Percentiles rank a stretch among this genome's conserved stretches.
Evolutionary conservation across 2,329 filamentous ascomycete species (phyloP).

Genomic region (Fusarium nisikadoi): DNA sequence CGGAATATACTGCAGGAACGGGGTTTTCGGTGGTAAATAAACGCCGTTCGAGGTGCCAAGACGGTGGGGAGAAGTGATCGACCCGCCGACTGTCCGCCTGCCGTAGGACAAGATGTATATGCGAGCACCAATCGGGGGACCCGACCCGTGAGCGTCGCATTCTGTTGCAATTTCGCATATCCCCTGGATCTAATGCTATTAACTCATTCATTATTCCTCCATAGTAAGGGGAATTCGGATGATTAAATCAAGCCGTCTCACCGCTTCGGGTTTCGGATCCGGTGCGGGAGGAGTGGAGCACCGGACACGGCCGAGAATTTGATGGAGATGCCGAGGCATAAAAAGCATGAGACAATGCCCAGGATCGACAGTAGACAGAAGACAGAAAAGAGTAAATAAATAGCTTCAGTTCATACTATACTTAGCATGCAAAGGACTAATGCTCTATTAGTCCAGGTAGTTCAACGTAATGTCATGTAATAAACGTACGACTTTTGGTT

Average conservation of each 20-base stretch:
- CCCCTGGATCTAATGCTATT: neutral
- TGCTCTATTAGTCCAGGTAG: neutral
- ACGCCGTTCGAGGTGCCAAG: slow-evolving; percentile 5
- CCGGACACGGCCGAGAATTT: slow-evolving; percentile 1
- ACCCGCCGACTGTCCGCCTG: neutral
- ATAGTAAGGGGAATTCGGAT: slow-evolving; percentile 1
- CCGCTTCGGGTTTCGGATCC: slow-evolving; percentile 4
- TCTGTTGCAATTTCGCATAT: neutral
- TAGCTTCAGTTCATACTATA: neutral
- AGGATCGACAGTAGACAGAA: neutral
- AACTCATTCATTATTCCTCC: neutral
- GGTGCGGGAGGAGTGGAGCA: neutral
- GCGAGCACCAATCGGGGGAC: neutral
- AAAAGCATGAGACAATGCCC: neutral
- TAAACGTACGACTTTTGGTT: neutral
- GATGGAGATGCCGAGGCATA: neutral
- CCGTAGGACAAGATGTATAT: neutral
- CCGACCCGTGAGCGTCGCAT: neutral
- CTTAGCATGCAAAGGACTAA: neutral
- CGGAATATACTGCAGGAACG: neutral
- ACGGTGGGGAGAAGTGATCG: neutral
- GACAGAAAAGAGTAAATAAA: too few relatives aligned
- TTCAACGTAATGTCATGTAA: neutral
- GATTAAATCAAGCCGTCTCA: neutral
- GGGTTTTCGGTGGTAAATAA: neutral